A percentile compares a stretch with the other conserved stretches of the same genome.
phyloP scores from a whole-genome alignment of 1,139 yeast species.

The Nakaseomyces kungkrabaensis region DNA sequence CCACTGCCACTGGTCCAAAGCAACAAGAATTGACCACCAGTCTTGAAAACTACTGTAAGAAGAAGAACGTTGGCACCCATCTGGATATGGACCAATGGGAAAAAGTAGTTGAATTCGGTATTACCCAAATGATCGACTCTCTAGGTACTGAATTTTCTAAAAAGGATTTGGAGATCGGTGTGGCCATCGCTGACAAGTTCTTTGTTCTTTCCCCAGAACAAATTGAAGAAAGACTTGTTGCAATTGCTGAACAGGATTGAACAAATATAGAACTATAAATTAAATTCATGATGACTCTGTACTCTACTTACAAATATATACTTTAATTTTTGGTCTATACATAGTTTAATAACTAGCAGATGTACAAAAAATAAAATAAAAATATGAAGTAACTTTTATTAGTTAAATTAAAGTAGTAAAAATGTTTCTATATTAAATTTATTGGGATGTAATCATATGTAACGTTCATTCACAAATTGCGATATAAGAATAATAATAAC shows the following conservation, averaged over 20 bases:
- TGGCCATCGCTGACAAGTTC: constrained; percentile 62
- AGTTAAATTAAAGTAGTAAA: too few relatives aligned
- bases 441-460: too few relatives aligned
- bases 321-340: too few relatives aligned
- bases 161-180: constrained; percentile 87
- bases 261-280: too few relatives aligned
- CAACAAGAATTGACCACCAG: constrained; percentile 92
- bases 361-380: constrained; percentile 44
- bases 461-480: too few relatives aligned
- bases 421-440: too few relatives aligned
- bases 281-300: too few relatives aligned
- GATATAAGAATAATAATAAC: background rate
- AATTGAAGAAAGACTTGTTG: constrained; percentile 84
- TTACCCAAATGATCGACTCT: constrained; percentile 73
- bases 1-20: constrained; percentile 93
- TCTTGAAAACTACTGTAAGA: constrained; percentile 83
- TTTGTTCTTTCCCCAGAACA: constrained; percentile 69
- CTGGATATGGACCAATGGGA: constrained; percentile 70
- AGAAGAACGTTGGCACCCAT: constrained; percentile 20
- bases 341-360: background rate
- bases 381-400: background rate
- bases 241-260: constrained; percentile 93
- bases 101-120: constrained; percentile 80
- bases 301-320: too few relatives aligned
- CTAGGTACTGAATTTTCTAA: constrained; percentile 89